These are phyloP conservation scores for Aspergillus mulundensis DNA, from an alignment of 495 filamentous ascomycete genomes.

Conservation along the genomic window DNA sequence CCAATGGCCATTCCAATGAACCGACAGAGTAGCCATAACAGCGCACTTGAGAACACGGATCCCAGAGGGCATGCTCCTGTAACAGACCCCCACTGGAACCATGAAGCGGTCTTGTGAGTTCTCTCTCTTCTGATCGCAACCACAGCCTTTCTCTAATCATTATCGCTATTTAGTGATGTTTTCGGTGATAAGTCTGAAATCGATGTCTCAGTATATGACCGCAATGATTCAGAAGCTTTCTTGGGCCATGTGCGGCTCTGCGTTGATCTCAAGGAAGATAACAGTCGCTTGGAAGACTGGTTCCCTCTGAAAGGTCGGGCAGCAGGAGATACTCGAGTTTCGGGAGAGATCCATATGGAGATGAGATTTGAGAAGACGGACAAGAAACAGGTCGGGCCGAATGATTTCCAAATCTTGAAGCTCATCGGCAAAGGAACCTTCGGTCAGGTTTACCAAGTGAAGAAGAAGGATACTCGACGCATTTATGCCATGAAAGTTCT, in stretches of 20 bases:
- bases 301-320: conserved; percentile 68
- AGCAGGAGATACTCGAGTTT: conserved; percentile 64
- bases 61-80: conserved; percentile 64
- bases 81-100: conserved; percentile 91
- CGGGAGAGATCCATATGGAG: conserved; percentile 87
- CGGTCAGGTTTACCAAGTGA: conserved; percentile 99
- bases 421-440: conserved; percentile 98
- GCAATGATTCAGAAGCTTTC: conserved; percentile 80
- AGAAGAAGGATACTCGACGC: conserved; percentile 91
- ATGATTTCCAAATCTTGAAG: conserved; percentile 92
- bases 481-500: conserved; percentile 99
- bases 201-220: conserved; percentile 91
- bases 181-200: conserved; percentile 88
- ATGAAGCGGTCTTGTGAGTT: conserved; percentile 90
- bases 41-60: conserved; percentile 64
- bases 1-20: conserved; percentile 95
- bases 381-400: conserved; percentile 90
- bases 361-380: conserved; percentile 85
- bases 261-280: conserved; percentile 62
- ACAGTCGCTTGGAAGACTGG: conserved; percentile 74
- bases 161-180: conserved; percentile 67
- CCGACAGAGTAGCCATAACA: conserved; percentile 91
- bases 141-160: neutral
- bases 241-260: conserved; percentile 82
- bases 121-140: neutral